These are phyloP conservation scores for Alnus glutinosa DNA, from an alignment of 306 rosid species.

Conservation along the genomic window DNA sequence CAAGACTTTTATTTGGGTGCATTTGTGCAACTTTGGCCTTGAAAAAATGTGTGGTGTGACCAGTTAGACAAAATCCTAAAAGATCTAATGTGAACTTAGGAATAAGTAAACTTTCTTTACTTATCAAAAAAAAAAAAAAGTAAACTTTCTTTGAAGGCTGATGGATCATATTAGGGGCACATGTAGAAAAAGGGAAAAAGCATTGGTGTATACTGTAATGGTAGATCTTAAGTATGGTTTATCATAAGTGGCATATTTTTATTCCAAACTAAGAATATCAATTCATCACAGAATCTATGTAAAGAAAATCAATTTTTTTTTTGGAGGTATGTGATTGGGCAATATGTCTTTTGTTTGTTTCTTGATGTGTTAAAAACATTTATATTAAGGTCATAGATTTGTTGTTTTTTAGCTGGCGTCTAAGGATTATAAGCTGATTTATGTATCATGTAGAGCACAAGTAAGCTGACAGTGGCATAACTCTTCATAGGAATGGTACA, in stretches of 20 bases:
- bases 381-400: not conserved
- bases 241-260: not conserved
- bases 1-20: not conserved
- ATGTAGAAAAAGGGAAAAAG: not conserved
- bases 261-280: too few relatives aligned
- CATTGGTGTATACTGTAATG: not conserved
- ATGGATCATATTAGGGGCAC: not conserved
- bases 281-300: not conserved
- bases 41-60: not conserved
- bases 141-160: not conserved
- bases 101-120: not conserved
- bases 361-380: not conserved
- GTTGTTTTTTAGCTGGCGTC: not conserved
- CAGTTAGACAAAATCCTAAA: not conserved
- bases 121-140: too few relatives aligned
- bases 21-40: not conserved
- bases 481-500: conserved; percentile 41
- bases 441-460: not conserved
- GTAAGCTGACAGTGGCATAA: not conserved
- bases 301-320: not conserved
- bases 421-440: not conserved
- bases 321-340: not conserved
- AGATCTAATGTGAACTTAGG: not conserved
- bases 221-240: not conserved
- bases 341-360: not conserved